phyloP scores from a whole-genome alignment of 139 green algal genomes.

The Chlorella sp. region DNA sequence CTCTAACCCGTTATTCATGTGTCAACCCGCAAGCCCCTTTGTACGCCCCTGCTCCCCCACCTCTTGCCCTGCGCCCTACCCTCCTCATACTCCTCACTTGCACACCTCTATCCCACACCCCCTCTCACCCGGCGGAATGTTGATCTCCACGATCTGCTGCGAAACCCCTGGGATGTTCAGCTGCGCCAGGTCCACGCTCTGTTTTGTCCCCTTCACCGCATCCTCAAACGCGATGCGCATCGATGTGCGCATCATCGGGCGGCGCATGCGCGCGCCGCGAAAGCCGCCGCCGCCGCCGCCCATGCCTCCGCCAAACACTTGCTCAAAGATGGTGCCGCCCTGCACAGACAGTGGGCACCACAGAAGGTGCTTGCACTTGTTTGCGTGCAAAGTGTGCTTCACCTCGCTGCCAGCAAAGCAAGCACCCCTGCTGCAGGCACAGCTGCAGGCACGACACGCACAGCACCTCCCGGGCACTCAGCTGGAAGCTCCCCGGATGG shows the following conservation, averaged over 20 bases:
- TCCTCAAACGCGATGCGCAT: constrained; percentile 63
- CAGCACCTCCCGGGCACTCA: too few species aligned
- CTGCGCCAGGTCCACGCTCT: constrained; percentile 45
- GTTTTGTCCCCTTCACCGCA: constrained; percentile 62
- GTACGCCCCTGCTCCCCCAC: too few species aligned
- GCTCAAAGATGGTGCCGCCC: constrained; percentile 36
- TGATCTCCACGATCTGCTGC: constrained; percentile 52
- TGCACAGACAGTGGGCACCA: constrained; percentile 26
- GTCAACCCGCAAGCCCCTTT: too few species aligned
- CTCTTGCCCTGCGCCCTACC: too few species aligned
- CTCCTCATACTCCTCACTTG: not conserved
- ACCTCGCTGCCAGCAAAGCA: too few species aligned
- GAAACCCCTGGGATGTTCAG: constrained; percentile 36
- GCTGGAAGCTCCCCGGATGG: not conserved
- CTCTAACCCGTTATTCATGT: too few species aligned
- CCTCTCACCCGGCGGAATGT: constrained; percentile 62
- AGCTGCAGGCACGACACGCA: not conserved
- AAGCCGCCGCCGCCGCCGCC: constrained; percentile 4
- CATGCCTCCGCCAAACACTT: constrained; percentile 35
- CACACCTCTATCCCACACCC: not conserved
- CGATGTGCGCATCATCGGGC: constrained; percentile 35
- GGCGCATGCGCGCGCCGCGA: constrained; percentile 15
- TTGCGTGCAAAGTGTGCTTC: too few species aligned
- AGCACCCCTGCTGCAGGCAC: too few species aligned
- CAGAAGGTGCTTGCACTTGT: not conserved